phyloP scores from a whole-genome alignment of 2,329 filamentous ascomycete genomes.

The Thermothelomyces thermophilus region DNA sequence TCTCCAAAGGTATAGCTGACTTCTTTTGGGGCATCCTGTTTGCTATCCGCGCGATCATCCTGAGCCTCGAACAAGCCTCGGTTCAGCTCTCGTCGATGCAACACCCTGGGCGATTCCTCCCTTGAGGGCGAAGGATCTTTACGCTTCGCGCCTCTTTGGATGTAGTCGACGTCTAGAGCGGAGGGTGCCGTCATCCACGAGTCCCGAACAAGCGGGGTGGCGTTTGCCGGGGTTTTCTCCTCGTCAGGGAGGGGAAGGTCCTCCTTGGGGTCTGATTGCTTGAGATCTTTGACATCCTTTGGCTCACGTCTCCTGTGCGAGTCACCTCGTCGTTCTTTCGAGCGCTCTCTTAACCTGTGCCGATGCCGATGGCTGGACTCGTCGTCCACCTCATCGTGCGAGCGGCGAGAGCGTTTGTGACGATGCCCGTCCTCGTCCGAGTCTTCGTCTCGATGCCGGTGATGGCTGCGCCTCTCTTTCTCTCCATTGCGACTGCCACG shows the following conservation, averaged over 20 bases:
- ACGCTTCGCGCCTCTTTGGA: constrained; percentile 53
- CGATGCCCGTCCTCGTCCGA: constrained; percentile 48
- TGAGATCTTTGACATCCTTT: constrained; percentile 34
- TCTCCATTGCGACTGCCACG: constrained; percentile 30
- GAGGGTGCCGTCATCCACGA: constrained; percentile 93
- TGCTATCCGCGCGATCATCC: constrained; percentile 50
- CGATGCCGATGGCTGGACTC: constrained; percentile 38
- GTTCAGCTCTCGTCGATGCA: constrained; percentile 81
- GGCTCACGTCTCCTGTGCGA: constrained; percentile 27
- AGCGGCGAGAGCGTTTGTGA: constrained; percentile 58
- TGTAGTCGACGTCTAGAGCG: constrained; percentile 75
- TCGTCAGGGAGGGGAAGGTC: constrained; percentile 48
- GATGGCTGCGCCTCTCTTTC: constrained; percentile 27
- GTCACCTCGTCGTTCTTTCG: constrained; percentile 19
- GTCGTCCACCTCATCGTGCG: constrained; percentile 40
- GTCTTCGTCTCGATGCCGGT: constrained; percentile 32
- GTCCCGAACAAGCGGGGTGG: constrained; percentile 57
- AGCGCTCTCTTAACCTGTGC: constrained; percentile 33
- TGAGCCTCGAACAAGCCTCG: constrained; percentile 51
- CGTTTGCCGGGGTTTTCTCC: constrained; percentile 33
- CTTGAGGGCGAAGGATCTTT: constrained; percentile 47
- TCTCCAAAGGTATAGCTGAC: constrained; percentile 86
- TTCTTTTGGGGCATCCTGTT: constrained; percentile 50
- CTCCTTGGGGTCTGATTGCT: constrained; percentile 42
- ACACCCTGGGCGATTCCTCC: constrained; percentile 60